These are phyloP conservation scores for Penicillium sp. DNA, from an alignment of 2,329 filamentous ascomycete species.

Conservation along the genomic window DNA sequence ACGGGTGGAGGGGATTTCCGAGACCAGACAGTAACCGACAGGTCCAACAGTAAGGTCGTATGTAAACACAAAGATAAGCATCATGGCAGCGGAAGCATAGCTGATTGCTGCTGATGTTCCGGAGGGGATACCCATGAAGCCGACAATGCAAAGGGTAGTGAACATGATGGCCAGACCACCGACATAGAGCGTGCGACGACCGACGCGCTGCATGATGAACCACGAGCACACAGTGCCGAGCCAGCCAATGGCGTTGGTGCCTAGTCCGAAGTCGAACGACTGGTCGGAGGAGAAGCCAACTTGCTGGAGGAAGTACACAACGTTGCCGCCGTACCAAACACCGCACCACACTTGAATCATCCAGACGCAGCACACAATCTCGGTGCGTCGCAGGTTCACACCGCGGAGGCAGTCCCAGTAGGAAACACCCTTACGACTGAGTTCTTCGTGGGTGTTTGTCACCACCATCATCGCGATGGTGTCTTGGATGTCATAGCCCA, in stretches of 20 bases:
- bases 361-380: slow-evolving; percentile 37
- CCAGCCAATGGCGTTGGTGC: slow-evolving; percentile 60
- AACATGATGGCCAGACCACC: slow-evolving; percentile 26
- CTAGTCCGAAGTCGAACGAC: slow-evolving; percentile 45
- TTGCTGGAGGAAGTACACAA: slow-evolving; percentile 34
- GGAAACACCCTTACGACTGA: slow-evolving; percentile 19
- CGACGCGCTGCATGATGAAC: slow-evolving; percentile 38
- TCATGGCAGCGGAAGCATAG: slow-evolving; percentile 39
- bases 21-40: slow-evolving; percentile 51
- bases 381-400: slow-evolving; percentile 36
- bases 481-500: slow-evolving; percentile 41
- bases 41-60: slow-evolving; percentile 56
- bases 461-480: slow-evolving; percentile 55
- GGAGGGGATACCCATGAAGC: slow-evolving; percentile 17
- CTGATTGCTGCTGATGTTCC: slow-evolving; percentile 16
- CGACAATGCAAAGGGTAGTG: slow-evolving; percentile 28
- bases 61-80: slow-evolving; percentile 53
- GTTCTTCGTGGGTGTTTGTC: slow-evolving; percentile 43
- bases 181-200: slow-evolving; percentile 39
- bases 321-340: slow-evolving; percentile 25
- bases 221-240: slow-evolving; percentile 52
- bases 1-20: slow-evolving; percentile 53
- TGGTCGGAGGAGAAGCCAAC: slow-evolving; percentile 42
- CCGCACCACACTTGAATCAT: slow-evolving; percentile 30
- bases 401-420: slow-evolving; percentile 30